Conservation (phyloP, 176 grass and related monocot species). For the Triticum monococcum region DNA sequence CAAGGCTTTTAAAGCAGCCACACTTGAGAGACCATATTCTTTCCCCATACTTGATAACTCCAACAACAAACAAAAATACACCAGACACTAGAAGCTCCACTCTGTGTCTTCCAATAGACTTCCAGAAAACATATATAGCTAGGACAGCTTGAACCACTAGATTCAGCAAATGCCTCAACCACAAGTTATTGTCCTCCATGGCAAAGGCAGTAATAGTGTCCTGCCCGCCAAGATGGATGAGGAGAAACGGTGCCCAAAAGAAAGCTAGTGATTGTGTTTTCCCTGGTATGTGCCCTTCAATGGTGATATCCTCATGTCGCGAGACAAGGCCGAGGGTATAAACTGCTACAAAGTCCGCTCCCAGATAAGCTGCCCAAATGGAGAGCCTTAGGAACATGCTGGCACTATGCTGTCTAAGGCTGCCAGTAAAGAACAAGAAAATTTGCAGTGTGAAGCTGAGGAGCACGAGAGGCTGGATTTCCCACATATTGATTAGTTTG, state of each 20-base stretch:
- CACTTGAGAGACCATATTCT: background rate
- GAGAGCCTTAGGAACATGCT: background rate
- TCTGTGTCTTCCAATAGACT: too few relatives aligned
- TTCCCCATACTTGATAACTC: too few relatives aligned
- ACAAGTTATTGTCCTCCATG: too few relatives aligned
- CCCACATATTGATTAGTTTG: background rate
- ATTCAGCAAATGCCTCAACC: too few relatives aligned
- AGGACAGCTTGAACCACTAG: too few relatives aligned
- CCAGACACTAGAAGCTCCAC: too few relatives aligned
- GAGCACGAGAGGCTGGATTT: background rate
- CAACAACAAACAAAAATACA: too few relatives aligned
- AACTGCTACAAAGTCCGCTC: background rate
- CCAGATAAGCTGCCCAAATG: background rate
- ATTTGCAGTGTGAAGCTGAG: background rate
- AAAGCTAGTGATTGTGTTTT: background rate
- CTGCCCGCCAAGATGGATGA: too few relatives aligned
- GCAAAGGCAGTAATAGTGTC: too few relatives aligned
- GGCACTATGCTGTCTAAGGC: background rate
- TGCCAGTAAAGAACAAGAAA: background rate
- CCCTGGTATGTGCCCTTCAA: background rate
- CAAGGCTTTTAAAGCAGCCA: background rate
- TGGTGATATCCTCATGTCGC: background rate
- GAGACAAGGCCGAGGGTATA: background rate
- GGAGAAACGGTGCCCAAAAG: too few relatives aligned
- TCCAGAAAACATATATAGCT: too few relatives aligned